These are phyloP conservation scores for Ophiognomonia clavigignenti-juglandacearum DNA, from an alignment of 2,329 filamentous ascomycete species.

Conservation along the genomic window DNA sequence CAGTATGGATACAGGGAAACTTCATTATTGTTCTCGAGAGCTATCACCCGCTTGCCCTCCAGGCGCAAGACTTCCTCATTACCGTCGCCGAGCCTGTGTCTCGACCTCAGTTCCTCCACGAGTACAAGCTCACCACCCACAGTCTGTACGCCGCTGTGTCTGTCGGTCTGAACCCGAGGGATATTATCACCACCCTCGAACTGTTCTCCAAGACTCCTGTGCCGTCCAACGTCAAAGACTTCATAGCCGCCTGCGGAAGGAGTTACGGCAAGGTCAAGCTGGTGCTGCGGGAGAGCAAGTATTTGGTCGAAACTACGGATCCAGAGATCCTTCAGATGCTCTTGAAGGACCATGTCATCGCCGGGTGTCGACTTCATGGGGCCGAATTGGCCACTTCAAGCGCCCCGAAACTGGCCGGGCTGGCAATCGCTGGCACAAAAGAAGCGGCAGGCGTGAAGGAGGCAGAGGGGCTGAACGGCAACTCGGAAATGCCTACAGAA, in stretches of 20 bases:
- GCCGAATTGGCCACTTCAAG: conserved; percentile 68
- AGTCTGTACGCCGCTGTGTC: conserved; percentile 91
- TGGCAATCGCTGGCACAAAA: conserved; percentile 92
- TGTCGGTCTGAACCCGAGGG: conserved; percentile 75
- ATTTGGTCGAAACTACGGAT: conserved; percentile 86
- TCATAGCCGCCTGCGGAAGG: conserved; percentile 75
- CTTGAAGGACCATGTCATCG: conserved; percentile 75
- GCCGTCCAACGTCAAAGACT: conserved; percentile 69
- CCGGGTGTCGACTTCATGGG: conserved; percentile 65
- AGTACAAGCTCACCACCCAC: conserved; percentile 84
- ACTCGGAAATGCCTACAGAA: conserved; percentile 41
- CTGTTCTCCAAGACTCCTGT: conserved; percentile 82
- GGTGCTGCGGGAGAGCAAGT: conserved; percentile 86
- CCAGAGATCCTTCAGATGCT: conserved; percentile 77
- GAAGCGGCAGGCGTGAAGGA: conserved; percentile 86
- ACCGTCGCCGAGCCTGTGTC: conserved; percentile 89
- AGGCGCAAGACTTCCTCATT: conserved; percentile 88
- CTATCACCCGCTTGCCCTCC: conserved; percentile 78
- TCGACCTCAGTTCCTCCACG: conserved; percentile 82
- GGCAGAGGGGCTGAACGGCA: conserved; percentile 45
- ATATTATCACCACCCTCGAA: conserved; percentile 83
- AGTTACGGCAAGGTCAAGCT: conserved; percentile 92
- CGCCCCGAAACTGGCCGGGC: conserved; percentile 78
- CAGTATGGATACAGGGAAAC: conserved; percentile 76
- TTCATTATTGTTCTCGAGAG: conserved; percentile 82